Evolutionary conservation across 441 rosid species (phyloP), one percentile per base, ranked within the genome.

Genomic region (Kokia cookei): DNA sequence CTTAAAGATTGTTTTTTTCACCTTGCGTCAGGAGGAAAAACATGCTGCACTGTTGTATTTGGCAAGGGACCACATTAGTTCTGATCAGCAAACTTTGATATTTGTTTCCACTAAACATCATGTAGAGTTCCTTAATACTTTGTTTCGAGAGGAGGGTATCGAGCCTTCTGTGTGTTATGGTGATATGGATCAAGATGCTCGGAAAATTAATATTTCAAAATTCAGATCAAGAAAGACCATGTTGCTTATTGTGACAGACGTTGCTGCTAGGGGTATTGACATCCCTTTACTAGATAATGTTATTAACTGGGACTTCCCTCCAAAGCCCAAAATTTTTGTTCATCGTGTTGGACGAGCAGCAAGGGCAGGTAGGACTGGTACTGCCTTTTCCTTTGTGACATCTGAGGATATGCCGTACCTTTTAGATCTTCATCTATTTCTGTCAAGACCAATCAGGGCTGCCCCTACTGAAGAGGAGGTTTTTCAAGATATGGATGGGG

Each of bases 121-220:
- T 77, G 99, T 92, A 65, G 99, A 96, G 85, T 93, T 93, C 74
- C 89, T 96, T 59, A 92, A 93, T 76, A 76, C 73, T 65, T 78
- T 95, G 84, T 95, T 90, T 77, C 87, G 78, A 81, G 86, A 85
- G 79, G 99, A 95, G 80, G 92, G 96, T 51, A 90, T 95, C 32
- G 89, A 85, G 72, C 89, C 97, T 58, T 93, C 98, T 79, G 92
- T 93, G 6, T 93, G 97, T 75, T 95, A 95, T 72, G 97, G 99
- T 78, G 99, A 93, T 76, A 95, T 95, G 99, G 99, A 93, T 80
- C 96, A 86, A 82, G 99, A 93, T 79, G 99, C 99, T 48, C 92
- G 97, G 27, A 91, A 91, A 85, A 95, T 93, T 75, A 91, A 91
- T 47, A 75, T 93, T 68, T 89, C 99, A 0, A 89, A 88, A 88